A percentile compares a stretch with the other conserved stretches of the same genome.
phyloP scores from a whole-genome alignment of 164 flowering plant species.

The Platanus orientalis region DNA sequence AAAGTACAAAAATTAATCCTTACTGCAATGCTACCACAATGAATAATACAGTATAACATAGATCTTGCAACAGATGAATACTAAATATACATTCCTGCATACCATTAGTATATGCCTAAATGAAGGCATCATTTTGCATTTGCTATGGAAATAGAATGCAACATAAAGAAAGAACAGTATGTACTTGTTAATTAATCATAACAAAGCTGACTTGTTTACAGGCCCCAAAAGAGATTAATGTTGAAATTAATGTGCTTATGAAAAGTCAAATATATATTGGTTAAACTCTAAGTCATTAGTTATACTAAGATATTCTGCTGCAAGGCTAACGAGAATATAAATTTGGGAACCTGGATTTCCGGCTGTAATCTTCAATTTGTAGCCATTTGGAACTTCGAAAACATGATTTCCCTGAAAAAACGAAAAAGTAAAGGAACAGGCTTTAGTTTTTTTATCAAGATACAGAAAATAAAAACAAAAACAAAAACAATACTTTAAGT shows the following conservation, averaged over 20 bases:
- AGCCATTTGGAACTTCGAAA: conserved; percentile 86
- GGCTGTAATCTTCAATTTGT: conserved; percentile 60
- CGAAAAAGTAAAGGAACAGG: too few species aligned
- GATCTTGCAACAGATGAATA: too few species aligned
- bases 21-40: too few species aligned
- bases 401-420: conserved; percentile 73
- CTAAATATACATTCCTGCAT: too few species aligned
- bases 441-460: neutral
- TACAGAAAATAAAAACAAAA: too few species aligned
- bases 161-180: neutral
- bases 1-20: too few species aligned
- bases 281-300: neutral
- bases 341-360: conserved; percentile 55
- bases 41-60: too few species aligned
- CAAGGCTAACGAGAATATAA: neutral
- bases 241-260: neutral
- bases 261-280: neutral
- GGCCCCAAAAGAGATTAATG: too few species aligned
- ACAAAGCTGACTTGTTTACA: neutral
- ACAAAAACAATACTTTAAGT: neutral
- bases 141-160: too few species aligned
- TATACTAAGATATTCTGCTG: neutral
- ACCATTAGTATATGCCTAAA: too few species aligned
- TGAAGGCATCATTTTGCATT: too few species aligned
- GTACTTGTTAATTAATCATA: neutral